Base-by-base conservation (phyloP, 495 filamentous ascomycete genomes). In the Aspergillus haitiensis region DNA sequence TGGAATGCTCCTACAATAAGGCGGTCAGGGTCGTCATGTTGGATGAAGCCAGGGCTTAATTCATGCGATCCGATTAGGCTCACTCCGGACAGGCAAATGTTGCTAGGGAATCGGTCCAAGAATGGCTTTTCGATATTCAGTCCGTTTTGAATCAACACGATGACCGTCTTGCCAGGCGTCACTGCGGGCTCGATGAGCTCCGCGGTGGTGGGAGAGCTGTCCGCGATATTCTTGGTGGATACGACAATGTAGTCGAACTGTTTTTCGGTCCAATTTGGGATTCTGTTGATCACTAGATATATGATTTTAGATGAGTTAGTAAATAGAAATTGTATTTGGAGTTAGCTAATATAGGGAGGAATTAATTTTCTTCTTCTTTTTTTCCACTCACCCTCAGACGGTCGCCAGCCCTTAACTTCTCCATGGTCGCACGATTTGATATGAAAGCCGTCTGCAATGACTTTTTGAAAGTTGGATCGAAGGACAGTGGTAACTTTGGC, bases 71-170 rank as follows among this genome's bases (percentile, higher is more conserved):
- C 77, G 50, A 81, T 82, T n/a, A 80, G 69, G 12, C 71, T 73
- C 16, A 88, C 76, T 5, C 82, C 80, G 3, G 77, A 81, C 6
- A 87, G 67, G 32, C 84, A 62, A 3, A 76, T 67, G 54, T 82
- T 88, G 0, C 58, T 15, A 0, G 84, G 83, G 62, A 83, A 87
- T 0, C 68, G 66, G 2, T 60, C 16, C 3, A 34, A 36, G 27
- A 87, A 60, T 0, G 84, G 85, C 5, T 73, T 74, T 62, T 88
- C 85, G 62, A 88, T 86, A 61, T 84, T 82, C 11, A 88, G 72
- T 2, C 85, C 86, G 60, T 88, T 88, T 65, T 88, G 86, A 34
- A 84, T 72, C 2, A 88, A 74, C 0, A 84, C 72, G 44, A 88
- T 81, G 5, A 71, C 69, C 2, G 84, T 81, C 35, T 79, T 66